Evolutionary conservation across 2,329 filamentous ascomycete genomes (phyloP), one percentile per base, ranked within the genome.

Genomic region (Xylariaceae sp.): DNA sequence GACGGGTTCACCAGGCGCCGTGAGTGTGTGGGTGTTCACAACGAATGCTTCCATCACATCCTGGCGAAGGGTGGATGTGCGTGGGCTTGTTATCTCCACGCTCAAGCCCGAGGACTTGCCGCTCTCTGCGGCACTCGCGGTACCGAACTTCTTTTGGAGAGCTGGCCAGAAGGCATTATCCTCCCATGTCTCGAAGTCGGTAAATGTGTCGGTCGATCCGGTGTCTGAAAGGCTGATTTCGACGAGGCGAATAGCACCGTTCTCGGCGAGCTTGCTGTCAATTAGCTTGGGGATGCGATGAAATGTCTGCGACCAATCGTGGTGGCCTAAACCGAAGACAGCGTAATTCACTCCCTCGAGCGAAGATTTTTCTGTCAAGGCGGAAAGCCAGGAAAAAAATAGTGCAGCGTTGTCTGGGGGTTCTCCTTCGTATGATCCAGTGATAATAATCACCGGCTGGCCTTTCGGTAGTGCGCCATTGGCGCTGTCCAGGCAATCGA

Each of bases 351-450:
- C 78, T 7, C 76, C 78, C 8, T 80, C 71, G 19, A 88, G 66
- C 47, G 78, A 73, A 3, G 77, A 71, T 2, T 69, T 57, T 8
- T 71, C 75, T 51, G 78, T 72, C 10, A 80, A 71, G 12, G 64
- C 72, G 59, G 83, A 75, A 5, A 90, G 68, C 87, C 87, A 91
- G 16, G 77, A 72, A 21, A 85, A 78, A 62, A 91, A 91, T 46
- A 81, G 77, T 0, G 73, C 76, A 0, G 87, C 88, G 57, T 92
- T 90, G 56, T 89, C 85, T 0, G 87, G 81, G 0, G 88, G 85
- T 51, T 88, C 77, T 0, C 88, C 88, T 63, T 92, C 87, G 61
- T 91, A 92, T 1, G 83, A 85, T 0, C 87, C 80, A 0, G 84
- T 84, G 57, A 92, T 77, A 46, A 91, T 76, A 21, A 89, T 72